Evolutionary conservation across 805 yeast genomes (phyloP).

Genomic region (Lachancea nothofagi): DNA sequence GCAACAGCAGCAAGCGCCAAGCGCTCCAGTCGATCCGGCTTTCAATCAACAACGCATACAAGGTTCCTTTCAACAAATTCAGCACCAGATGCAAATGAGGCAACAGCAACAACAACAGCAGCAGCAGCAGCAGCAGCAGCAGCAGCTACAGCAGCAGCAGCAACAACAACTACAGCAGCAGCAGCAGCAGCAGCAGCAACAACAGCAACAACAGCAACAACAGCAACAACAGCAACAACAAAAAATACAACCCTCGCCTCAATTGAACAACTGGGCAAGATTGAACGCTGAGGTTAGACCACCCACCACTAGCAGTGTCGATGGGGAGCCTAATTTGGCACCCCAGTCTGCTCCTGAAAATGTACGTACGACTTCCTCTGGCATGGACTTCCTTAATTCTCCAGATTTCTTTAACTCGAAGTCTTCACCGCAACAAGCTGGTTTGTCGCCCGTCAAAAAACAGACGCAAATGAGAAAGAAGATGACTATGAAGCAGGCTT

Average conservation of each 20-base stretch:
- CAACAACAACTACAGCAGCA: constrained; percentile 27
- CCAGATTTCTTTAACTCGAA: constrained; percentile 14
- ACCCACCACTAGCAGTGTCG: background rate
- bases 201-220: constrained; percentile 35
- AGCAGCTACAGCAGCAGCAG: constrained; percentile 30
- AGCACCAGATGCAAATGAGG: constrained; percentile 27
- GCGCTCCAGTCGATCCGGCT: constrained; percentile 3
- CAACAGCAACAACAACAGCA: constrained; percentile 16
- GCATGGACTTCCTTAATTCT: constrained; percentile 21
- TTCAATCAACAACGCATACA: constrained; percentile 22
- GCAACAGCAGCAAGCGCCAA: constrained; percentile 19
- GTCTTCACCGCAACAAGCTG: constrained; percentile 14
- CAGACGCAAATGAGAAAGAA: constrained; percentile 8
- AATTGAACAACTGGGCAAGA: constrained; percentile 8
- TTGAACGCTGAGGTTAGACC: constrained; percentile 8
- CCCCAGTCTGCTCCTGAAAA: constrained; percentile 10
- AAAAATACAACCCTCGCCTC: constrained; percentile 11
- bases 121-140: constrained; percentile 32
- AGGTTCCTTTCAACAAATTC: constrained; percentile 25
- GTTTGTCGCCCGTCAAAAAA: constrained; percentile 15
- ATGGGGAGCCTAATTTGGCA: constrained; percentile 1
- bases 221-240: constrained; percentile 32
- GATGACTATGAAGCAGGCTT: constrained; percentile 9
- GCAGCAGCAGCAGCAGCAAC: constrained; percentile 31
- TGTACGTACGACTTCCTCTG: constrained; percentile 9